Base-by-base conservation (phyloP, 2,329 filamentous ascomycete species). In the Phoma sp. region DNA sequence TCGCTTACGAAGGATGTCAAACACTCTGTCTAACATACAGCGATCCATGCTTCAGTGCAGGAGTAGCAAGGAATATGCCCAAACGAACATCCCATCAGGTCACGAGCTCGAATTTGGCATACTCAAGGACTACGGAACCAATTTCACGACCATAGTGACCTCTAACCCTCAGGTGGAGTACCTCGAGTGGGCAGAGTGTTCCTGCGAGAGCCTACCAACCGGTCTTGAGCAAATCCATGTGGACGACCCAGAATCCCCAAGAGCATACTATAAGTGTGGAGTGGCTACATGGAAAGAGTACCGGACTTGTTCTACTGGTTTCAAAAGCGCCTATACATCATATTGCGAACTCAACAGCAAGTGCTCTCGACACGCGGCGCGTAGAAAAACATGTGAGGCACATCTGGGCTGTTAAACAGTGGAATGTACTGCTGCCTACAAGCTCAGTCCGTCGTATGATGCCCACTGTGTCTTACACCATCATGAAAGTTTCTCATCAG, bases 31-130 rank as follows among this genome's bases (percentile, higher is more conserved):
- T 3, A 17, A 48, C 2, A 60, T 67, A 47, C 56, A 46, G 21
- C 41, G 48, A 15, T 51, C 62, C 9, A 63, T 67, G 62, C 54
- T 68, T 10, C 36, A n/a, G 24, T 19, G 12, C 15, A 15, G 21
- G 6, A n/a, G 24, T 10, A 9, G 6, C 6, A 9, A 7, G 15
- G 3, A 4, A 36, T 21, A 10, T 10, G n/a, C 12, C 22, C 19
- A 27, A 9, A 13, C 21, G 4, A 17, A 43, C 21, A 36, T 4
- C 7, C n/a, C 2, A 3, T 21, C 25, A 8, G 27, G 45, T 1
- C 45, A 45, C n/a, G 51, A 43, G 19, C n/a, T 55, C 9, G 51
- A 55, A 19, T 55, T 55, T 29, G 31, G 36, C 15, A 37, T 55
- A 5, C 29, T 55, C 29, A 36, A 31, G 17, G 37, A 41, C 17